Evolutionary conservation across 352 stramenopile genomes (phyloP).

Genomic region (Aphanomyces euteiches): DNA sequence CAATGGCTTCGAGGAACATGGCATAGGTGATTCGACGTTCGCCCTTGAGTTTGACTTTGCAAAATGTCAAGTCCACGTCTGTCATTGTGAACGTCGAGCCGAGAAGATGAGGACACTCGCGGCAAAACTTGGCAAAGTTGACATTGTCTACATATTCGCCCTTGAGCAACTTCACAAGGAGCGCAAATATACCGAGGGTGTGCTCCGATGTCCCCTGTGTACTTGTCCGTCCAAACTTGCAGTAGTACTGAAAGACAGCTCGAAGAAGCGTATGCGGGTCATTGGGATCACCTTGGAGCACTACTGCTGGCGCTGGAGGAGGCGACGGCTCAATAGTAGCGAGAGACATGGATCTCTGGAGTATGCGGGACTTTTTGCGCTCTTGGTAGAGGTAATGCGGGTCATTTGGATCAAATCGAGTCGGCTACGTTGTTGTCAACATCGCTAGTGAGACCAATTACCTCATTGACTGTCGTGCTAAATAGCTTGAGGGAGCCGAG

Average conservation of each 20-base stretch:
- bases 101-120: conserved; percentile 65
- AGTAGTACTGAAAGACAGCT: conserved; percentile 84
- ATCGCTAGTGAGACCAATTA: too few species aligned
- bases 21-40: conserved; percentile 80
- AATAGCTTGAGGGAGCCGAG: too few species aligned
- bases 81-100: conserved; percentile 54
- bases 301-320: background rate
- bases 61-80: conserved; percentile 85
- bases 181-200: conserved; percentile 52
- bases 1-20: conserved; percentile 78
- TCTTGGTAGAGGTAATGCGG: conserved; percentile 21
- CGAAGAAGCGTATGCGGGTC: conserved; percentile 77
- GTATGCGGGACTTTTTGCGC: conserved; percentile 19
- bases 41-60: conserved; percentile 82
- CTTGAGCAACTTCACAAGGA: conserved; percentile 8
- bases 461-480: too few species aligned
- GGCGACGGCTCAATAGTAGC: background rate
- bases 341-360: conserved; percentile 16
- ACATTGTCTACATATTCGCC: conserved; percentile 50
- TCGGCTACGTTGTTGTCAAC: too few species aligned
- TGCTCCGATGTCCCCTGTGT: conserved; percentile 59
- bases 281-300: conserved; percentile 59
- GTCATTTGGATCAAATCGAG: background rate
- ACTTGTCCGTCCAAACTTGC: conserved; percentile 70
- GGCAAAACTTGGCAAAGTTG: conserved; percentile 84